Evolutionary conservation across 805 yeast species (phyloP).

Genomic region (Starmera caribaea): DNA sequence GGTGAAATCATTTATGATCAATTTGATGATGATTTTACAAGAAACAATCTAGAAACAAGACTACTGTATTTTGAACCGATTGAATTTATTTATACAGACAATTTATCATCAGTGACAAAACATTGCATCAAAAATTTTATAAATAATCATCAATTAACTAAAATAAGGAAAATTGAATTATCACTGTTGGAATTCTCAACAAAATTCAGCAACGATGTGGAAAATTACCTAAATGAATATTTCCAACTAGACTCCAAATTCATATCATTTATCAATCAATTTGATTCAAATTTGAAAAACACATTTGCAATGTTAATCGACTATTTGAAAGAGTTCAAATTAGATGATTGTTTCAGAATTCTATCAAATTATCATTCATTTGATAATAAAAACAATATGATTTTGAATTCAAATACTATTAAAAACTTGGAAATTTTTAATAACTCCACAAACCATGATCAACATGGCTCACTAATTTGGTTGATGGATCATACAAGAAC

Average conservation of each 20-base stretch:
- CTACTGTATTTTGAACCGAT: constrained; percentile 66
- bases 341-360: constrained; percentile 46
- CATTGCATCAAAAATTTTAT: constrained; percentile 5
- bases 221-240: constrained; percentile 8
- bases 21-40: constrained; percentile 48
- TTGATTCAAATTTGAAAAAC: constrained; percentile 20
- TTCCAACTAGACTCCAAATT: constrained; percentile 8
- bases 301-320: constrained; percentile 37
- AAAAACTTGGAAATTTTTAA: constrained; percentile 66
- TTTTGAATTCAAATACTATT: constrained; percentile 57
- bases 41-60: constrained; percentile 66
- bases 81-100: constrained; percentile 50
- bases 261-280: constrained; percentile 18
- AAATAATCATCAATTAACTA: background rate
- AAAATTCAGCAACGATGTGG: constrained; percentile 8
- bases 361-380: constrained; percentile 44
- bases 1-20: constrained; percentile 71
- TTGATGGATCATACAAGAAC: constrained; percentile 75
- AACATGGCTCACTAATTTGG: constrained; percentile 70
- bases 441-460: constrained; percentile 46
- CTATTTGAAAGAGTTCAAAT: constrained; percentile 54
- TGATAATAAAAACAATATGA: constrained; percentile 34
- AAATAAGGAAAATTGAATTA: no score
- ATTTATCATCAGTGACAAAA: constrained; percentile 24
- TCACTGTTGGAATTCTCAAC: background rate